These are phyloP conservation scores for Cladosporium sp. DNA, from an alignment of 2,329 filamentous ascomycete species.

Conservation along the genomic window DNA sequence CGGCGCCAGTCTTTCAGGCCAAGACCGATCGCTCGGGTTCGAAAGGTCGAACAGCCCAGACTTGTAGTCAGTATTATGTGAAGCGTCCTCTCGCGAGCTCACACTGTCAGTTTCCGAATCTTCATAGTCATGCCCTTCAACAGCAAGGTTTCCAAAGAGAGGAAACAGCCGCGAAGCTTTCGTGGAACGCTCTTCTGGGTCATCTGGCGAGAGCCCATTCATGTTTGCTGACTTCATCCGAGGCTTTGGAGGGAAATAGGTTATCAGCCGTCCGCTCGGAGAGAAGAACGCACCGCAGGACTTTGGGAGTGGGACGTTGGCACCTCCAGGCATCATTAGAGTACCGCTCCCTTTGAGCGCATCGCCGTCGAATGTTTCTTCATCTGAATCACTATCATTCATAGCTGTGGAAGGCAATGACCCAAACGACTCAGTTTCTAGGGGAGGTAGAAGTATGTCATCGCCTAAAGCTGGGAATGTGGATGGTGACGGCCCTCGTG, in stretches of 20 bases:
- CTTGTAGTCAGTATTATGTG: not conserved
- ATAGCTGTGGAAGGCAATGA: constrained; percentile 35
- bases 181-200: constrained; percentile 6
- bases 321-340: constrained; percentile 51
- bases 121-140: constrained; percentile 15
- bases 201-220: constrained; percentile 42
- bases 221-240: constrained; percentile 35
- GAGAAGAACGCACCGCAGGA: constrained; percentile 53
- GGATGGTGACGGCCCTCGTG: constrained; percentile 23
- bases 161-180: constrained; percentile 21
- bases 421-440: constrained; percentile 49
- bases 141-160: constrained; percentile 24
- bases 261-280: constrained; percentile 50
- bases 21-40: constrained; percentile 8
- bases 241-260: constrained; percentile 50
- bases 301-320: constrained; percentile 58
- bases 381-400: constrained; percentile 37
- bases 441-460: constrained; percentile 47
- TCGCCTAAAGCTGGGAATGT: constrained; percentile 46
- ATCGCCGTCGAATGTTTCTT: constrained; percentile 58
- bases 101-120: constrained; percentile 14
- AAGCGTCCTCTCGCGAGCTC: not conserved
- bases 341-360: constrained; percentile 40
- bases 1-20: constrained; percentile 12
- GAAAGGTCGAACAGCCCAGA: not conserved